phyloP scores from a whole-genome alignment of 169 alveolate species.

The Cryptosporidium andersoni region DNA sequence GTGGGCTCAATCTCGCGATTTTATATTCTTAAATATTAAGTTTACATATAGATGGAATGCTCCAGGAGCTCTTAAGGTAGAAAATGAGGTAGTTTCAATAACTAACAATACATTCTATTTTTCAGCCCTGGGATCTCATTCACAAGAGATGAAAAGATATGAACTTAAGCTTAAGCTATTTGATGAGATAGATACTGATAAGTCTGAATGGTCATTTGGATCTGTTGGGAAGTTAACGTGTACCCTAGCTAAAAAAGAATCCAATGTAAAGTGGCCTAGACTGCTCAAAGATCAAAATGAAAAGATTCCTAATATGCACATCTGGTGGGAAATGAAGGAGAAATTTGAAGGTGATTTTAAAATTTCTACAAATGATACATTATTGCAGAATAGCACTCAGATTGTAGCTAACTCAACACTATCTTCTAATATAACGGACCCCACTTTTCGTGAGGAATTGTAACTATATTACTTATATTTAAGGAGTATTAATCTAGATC shows the following conservation, averaged over 20 bases:
- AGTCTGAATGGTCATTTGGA: constrained; percentile 83
- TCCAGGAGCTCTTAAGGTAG: constrained; percentile 90
- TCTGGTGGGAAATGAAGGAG: constrained; percentile 94
- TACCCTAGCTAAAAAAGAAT: constrained; percentile 81
- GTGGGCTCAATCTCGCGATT: constrained; percentile 95
- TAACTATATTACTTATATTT: too few species aligned
- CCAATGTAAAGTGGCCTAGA: constrained; percentile 81
- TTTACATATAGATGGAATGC: constrained; percentile 94
- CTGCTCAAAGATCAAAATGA: constrained; percentile 80
- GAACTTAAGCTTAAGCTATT: constrained; percentile 79
- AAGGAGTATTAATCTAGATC: too few species aligned
- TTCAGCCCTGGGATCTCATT: constrained; percentile 85
- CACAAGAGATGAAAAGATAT: constrained; percentile 83
- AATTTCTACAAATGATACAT: constrained; percentile 1
- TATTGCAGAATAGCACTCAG: neutral
- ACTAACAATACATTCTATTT: constrained; percentile 76
- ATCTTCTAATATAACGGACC: too few species aligned
- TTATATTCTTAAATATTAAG: constrained; percentile 87
- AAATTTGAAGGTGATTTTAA: constrained; percentile 77
- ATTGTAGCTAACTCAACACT: constrained; percentile 1
- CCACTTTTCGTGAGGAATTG: too few species aligned
- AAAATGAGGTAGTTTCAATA: constrained; percentile 78
- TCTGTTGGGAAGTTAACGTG: constrained; percentile 87
- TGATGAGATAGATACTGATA: constrained; percentile 78
- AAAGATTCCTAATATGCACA: constrained; percentile 86